Base-by-base conservation (phyloP, 805 yeast species). In the Starmera dryadoides region DNA sequence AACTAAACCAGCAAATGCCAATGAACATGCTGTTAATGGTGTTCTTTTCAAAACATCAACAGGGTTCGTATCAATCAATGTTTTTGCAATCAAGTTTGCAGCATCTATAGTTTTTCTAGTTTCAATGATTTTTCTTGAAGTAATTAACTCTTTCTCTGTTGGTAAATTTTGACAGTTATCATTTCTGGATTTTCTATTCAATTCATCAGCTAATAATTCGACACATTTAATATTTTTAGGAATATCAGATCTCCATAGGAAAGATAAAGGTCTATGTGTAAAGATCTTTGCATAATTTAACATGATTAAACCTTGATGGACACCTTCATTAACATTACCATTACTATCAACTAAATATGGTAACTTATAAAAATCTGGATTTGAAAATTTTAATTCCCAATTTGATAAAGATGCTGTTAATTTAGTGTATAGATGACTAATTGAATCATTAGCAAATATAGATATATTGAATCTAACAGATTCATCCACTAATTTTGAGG, bases 31-130 rank as follows among this genome's bases (percentile, higher is more conserved):
- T 50, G 63, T 63, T 39, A 73, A 56, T 4, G 79, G 79, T 0
- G 78, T 72, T 48, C 79, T 56, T 30, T 64, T 60, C 10, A 60
- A 38, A 1, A 73, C 63, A 32, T 63, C 56, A 1, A 69, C 53
- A 0, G 77, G 68, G 42, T 66, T 66, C 2, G 77, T 69, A 42
- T 73, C 77, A 10, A 73, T 60, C 7, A 73, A 53, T 1, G 69
- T 53, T 40, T 63, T 66, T 2, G 71, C 68, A 18, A 73, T 69
- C 16, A 71, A 58, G 30, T 72, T 70, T 2, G 79, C 79, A 18
- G 77, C 73, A 37, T 70, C 77, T 17, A 73, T 73, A 1, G 78
- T 71, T 45, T 71, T 71, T 45, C 76, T 60, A 0, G 79, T 73
- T 44, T 71, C 79, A 29, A 73, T 66, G 25, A 70, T 65, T 43